phyloP scores from a whole-genome alignment of 306 rosid species.

The Inga leiocalycina region DNA sequence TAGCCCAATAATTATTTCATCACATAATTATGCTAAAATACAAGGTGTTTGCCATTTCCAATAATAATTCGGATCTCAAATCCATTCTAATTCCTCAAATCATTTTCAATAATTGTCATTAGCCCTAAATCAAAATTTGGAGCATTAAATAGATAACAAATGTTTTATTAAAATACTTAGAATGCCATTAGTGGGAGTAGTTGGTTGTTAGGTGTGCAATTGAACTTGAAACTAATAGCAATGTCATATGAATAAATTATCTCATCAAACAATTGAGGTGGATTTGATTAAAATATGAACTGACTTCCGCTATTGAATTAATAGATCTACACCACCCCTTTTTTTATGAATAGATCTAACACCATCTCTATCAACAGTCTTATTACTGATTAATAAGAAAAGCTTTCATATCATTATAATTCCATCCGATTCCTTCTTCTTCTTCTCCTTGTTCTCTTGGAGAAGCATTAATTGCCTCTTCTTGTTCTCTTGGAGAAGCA shows the following conservation, averaged over 20 bases:
- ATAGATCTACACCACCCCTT: background rate
- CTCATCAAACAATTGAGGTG: background rate
- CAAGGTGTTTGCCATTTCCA: too few relatives aligned
- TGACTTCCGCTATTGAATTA: background rate
- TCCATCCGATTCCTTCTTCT: background rate
- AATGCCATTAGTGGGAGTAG: too few relatives aligned
- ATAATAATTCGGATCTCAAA: too few relatives aligned
- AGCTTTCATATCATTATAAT: background rate
- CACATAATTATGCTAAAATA: too few relatives aligned
- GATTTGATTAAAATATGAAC: background rate
- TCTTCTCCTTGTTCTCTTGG: background rate
- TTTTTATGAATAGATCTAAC: background rate
- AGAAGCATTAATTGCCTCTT: constrained; percentile 44
- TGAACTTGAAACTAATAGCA: background rate
- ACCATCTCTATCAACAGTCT: background rate
- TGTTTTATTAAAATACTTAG: too few relatives aligned
- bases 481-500: constrained; percentile 27
- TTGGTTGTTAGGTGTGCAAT: background rate
- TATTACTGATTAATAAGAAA: background rate
- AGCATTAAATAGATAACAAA: too few relatives aligned
- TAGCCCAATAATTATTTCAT: too few relatives aligned
- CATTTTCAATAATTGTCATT: too few relatives aligned
- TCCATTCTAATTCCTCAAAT: too few relatives aligned
- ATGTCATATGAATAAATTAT: background rate
- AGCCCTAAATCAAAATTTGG: too few relatives aligned